phyloP scores from a whole-genome alignment of 495 filamentous ascomycete genomes.

The Schizothecium vesticola region DNA sequence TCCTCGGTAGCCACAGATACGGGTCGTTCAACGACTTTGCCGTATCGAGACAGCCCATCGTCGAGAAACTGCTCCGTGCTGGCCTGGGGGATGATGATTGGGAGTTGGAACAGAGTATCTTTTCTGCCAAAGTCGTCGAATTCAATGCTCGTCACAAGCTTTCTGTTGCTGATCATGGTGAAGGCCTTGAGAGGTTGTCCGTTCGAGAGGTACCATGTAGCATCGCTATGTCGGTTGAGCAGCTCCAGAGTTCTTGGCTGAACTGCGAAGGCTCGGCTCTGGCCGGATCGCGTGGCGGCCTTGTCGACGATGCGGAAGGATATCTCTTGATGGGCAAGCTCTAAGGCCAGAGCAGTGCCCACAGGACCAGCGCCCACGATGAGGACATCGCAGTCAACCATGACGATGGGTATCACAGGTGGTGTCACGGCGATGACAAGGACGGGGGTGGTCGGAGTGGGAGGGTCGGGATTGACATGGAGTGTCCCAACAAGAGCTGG shows the following conservation, averaged over 20 bases:
- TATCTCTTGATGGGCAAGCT: constrained; percentile 31
- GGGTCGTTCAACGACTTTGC: constrained; percentile 31
- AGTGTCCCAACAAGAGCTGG: not conserved
- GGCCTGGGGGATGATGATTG: constrained; percentile 37
- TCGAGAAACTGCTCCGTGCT: constrained; percentile 40
- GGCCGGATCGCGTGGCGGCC: constrained; percentile 29
- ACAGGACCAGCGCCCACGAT: constrained; percentile 35
- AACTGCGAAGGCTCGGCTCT: constrained; percentile 40
- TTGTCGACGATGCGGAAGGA: constrained; percentile 42
- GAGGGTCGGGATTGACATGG: not conserved
- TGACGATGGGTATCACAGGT: not conserved
- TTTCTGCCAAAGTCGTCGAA: constrained; percentile 27
- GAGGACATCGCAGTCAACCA: constrained; percentile 31
- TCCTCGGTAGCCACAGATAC: constrained; percentile 23
- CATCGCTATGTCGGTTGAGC: constrained; percentile 38
- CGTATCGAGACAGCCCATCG: constrained; percentile 28
- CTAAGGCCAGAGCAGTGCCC: constrained; percentile 29
- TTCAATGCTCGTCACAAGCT: constrained; percentile 16
- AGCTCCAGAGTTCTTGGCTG: constrained; percentile 44
- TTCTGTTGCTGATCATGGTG: constrained; percentile 30
- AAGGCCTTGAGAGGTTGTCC: constrained; percentile 27
- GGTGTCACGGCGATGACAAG: not conserved
- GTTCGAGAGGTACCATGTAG: constrained; percentile 23
- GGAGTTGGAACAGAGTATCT: constrained; percentile 33
- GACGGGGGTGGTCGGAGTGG: not conserved